Base-by-base conservation (phyloP, 2,329 filamentous ascomycete species). In the Stagonosporopsis cucurbitacearum region DNA sequence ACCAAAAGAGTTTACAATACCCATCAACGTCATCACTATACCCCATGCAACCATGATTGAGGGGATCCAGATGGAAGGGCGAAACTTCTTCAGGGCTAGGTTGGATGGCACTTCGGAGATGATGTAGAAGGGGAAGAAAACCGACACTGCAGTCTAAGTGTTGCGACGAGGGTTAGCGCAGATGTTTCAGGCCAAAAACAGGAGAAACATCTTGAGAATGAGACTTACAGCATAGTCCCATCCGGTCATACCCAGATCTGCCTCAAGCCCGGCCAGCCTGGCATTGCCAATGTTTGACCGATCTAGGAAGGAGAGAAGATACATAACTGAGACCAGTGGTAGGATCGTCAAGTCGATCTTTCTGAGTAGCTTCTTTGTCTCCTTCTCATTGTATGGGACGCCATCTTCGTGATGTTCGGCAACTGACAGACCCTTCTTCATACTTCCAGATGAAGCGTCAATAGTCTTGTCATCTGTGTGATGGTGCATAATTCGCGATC, bases 231-330 rank as follows among this genome's bases (percentile, higher is more conserved):
- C 66, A 48, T 65, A 65, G 23, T 65, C 42, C 11, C 61, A 59
- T 3, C 64, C 64, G 2, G 35, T 61, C 66, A 72, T 69, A 2
- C 54, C 50, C 20, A 68, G 30, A 40, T 65, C 59, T 28, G 37
- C 54, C 25, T 68, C 67, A 17, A 70, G 57, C 4, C 65, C 65
- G 13, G 62, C 67, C 2, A 70, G 48, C 13, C 62, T 58, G 12
- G 66, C 65, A 47, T 68, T 67, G 33, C 78, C 78, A 44, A 80
- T 77, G 65, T 80, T 81, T 45, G 77, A 77, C 6, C 75, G 64
- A 53, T 79, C 76, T 35, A 79, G 77, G 62, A 78, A 77, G 6
- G 76, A 74, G 3, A 78, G 64, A 2, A 78, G 68, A 17, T 55
- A 55, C 39, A 72, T 60, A 1, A 70, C 20, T 1, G 67, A 60